Evolutionary conservation across 805 yeast genomes (phyloP), one percentile per base, ranked within the genome.

Genomic region (Candida coleopterorum): DNA sequence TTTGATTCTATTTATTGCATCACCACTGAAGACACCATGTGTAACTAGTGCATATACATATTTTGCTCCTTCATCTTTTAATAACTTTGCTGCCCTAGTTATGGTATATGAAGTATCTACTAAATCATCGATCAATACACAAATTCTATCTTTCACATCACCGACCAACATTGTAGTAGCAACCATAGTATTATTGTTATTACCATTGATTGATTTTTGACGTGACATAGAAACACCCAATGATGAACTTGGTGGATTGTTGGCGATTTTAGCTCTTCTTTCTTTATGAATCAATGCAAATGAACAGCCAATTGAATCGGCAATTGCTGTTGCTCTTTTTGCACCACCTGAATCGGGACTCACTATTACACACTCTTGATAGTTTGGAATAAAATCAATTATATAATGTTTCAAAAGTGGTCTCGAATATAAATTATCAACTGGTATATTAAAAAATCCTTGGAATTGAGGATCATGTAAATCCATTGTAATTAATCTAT

Each of bases 311-410:
- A 93, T 64, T 1, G 84, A 75, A 62, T 93, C 99, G 2, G 98
- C 98, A 42, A 93, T 75, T 1, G 90, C 82, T 1, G 96, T 85
- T 22, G 98, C 97, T 46, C 98, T 70, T 60, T 93, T 93, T 34
- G 98, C 99, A 44, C 99, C 99, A 53, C 99, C 99, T 16, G 97
- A 93, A 62, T 93, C 99, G 0, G 99, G 99, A 1, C 96, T 87
- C 23, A 93, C 97, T 49, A 93, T 79, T 6, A 93, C 95, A 28
- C 90, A 84, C 27, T 88, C 82, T 46, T 76, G 76, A 55, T 79
- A 86, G 43, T 85, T 62, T n/a, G 94, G 90, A 38, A 93, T 79
- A 44, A 72, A 70, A 40, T 81, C 79, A 16, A 77, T 70, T 42
- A 93, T 88, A 60, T 88, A 93, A 47, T 85, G 84, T 56, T 85